Conservation (phyloP, 2,329 filamentous ascomycete genomes). For the Mycosphaerella sp. region DNA sequence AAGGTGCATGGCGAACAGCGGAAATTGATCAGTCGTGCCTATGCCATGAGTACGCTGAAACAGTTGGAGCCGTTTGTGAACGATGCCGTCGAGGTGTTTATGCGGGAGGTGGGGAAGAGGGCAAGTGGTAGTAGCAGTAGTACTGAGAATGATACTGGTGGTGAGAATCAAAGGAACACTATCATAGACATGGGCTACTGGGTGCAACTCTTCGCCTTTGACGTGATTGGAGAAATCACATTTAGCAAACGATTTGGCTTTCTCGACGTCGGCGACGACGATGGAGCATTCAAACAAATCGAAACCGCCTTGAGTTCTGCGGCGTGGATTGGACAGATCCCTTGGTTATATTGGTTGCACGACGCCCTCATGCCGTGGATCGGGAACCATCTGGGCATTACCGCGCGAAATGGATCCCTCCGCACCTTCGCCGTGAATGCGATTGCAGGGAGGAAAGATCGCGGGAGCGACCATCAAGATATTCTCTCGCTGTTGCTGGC, state of each 20-base stretch:
- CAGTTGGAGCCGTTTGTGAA: constrained; percentile 39
- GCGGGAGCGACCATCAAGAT: background rate
- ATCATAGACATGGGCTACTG: constrained; percentile 35
- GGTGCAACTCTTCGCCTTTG: constrained; percentile 40
- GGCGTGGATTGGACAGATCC: background rate
- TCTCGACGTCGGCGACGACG: constrained; percentile 32
- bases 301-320: background rate
- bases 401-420: background rate
- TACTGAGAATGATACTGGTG: too few species aligned
- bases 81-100: constrained; percentile 33
- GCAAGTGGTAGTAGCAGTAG: constrained; percentile 2
- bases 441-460: background rate
- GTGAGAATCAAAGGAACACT: background rate
- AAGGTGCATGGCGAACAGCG: background rate
- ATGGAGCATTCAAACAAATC: constrained; percentile 8
- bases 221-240: constrained; percentile 40
- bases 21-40: background rate
- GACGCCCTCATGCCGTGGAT: background rate
- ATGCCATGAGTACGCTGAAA: constrained; percentile 24
- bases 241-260: constrained; percentile 37
- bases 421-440: background rate
- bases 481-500: background rate
- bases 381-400: background rate
- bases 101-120: constrained; percentile 26
- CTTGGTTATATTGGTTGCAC: background rate